Evolutionary conservation across 1,139 yeast genomes (phyloP).

Genomic region (Blastobotrys ciferrii): DNA sequence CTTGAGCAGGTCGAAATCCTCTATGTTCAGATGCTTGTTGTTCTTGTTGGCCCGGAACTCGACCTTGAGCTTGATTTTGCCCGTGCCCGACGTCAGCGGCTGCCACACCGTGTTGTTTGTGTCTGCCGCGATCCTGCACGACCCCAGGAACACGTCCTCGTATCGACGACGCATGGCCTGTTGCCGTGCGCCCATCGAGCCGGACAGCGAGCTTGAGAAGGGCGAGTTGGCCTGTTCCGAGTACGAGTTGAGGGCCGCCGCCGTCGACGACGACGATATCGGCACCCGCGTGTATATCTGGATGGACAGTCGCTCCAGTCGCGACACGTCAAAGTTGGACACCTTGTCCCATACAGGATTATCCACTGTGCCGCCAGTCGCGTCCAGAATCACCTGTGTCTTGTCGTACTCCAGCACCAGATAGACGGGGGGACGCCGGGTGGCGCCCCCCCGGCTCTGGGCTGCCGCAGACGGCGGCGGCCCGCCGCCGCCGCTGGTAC

Average conservation of each 20-base stretch:
- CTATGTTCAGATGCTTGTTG: constrained; percentile 75
- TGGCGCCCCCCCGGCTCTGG: constrained; percentile 8
- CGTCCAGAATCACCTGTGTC: constrained; percentile 80
- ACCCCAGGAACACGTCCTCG: constrained; percentile 43
- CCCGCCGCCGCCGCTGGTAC: too few species aligned
- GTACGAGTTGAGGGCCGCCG: constrained; percentile 9
- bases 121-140: constrained; percentile 29
- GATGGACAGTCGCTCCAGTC: constrained; percentile 55
- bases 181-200: too few species aligned
- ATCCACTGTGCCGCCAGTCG: constrained; percentile 66
- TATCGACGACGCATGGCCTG: too few species aligned
- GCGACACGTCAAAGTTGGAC: constrained; percentile 87
- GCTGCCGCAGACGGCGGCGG: constrained; percentile 17
- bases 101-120: constrained; percentile 32
- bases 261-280: constrained; percentile 12
- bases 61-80: constrained; percentile 55
- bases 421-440: constrained; percentile 37
- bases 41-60: constrained; percentile 75
- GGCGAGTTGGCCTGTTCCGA: constrained; percentile 8
- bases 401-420: constrained; percentile 46
- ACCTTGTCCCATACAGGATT: constrained; percentile 79
- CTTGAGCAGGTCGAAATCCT: constrained; percentile 87
- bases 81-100: constrained; percentile 39
- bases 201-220: too few species aligned
- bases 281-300: constrained; percentile 80